Evolutionary conservation across 805 yeast species (phyloP).

Genomic region (Wickerhamiella kazuoi): DNA sequence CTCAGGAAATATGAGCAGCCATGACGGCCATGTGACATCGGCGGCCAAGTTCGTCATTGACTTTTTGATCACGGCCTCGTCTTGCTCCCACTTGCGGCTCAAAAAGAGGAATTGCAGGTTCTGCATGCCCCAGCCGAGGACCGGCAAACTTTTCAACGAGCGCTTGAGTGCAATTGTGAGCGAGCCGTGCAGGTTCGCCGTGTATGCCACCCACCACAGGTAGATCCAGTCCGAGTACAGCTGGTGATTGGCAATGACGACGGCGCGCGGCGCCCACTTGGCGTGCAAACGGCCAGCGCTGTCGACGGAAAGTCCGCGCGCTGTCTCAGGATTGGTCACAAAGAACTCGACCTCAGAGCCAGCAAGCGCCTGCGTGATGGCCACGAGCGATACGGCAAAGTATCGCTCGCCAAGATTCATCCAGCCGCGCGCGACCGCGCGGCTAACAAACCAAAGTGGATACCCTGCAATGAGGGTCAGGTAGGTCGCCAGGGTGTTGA

Average conservation of each 20-base stretch:
- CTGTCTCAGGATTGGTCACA: conserved; percentile 1
- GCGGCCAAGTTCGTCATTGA: conserved; percentile 15
- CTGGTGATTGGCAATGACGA: conserved; percentile 79
- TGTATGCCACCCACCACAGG: conserved; percentile 69
- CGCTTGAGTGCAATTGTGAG: conserved; percentile 64
- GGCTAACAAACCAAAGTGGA: conserved; percentile 8
- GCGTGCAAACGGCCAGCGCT: conserved; percentile 10
- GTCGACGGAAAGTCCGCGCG: background rate
- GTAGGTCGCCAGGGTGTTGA: conserved; percentile 4
- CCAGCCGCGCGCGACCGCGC: conserved; percentile 10
- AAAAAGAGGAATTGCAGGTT: conserved; percentile 62
- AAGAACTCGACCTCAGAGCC: conserved; percentile 9
- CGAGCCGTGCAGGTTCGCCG: conserved; percentile 45
- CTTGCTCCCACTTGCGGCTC: conserved; percentile 73
- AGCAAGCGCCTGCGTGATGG: conserved; percentile 5
- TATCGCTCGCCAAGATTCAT: conserved; percentile 9
- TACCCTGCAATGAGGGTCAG: conserved; percentile 7
- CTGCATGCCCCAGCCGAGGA: conserved; percentile 74
- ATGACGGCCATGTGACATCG: conserved; percentile 36
- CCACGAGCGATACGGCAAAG: conserved; percentile 7
- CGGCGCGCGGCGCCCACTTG: conserved; percentile 32
- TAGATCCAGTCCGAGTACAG: conserved; percentile 88
- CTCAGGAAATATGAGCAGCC: conserved; percentile 75
- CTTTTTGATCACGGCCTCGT: conserved; percentile 33
- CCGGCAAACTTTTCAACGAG: conserved; percentile 49